A percentile compares a stretch with the other conserved stretches of the same genome.
phyloP scores from a whole-genome alignment of 108 stramenopile species.

The Fragilaria crotonensis region DNA sequence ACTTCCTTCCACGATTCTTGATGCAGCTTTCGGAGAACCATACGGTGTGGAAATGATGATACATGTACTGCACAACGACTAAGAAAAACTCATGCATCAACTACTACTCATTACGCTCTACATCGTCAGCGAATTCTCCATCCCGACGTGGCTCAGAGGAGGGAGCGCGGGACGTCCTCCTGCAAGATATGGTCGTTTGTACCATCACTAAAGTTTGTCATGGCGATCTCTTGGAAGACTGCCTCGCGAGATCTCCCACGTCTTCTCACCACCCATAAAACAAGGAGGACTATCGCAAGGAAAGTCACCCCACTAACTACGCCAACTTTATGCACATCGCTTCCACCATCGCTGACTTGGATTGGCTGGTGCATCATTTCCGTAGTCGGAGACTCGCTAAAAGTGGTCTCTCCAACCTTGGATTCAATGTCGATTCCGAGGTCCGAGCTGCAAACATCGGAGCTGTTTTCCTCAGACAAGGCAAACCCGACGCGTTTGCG shows the following conservation, averaged over 20 bases:
- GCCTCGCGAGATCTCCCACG: neutral
- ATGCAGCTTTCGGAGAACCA: too few relatives aligned
- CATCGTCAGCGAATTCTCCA: too few relatives aligned
- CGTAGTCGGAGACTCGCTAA: neutral
- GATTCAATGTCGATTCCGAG: constrained; percentile 14
- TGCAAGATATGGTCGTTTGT: neutral
- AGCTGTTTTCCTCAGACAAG: constrained; percentile 12
- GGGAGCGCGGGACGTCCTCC: neutral
- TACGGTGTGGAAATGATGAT: too few relatives aligned
- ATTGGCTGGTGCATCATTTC: neutral
- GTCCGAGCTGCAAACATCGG: constrained; percentile 22
- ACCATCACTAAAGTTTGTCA: neutral
- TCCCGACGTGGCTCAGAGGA: too few relatives aligned
- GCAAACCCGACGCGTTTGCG: constrained; percentile 87
- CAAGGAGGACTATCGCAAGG: neutral
- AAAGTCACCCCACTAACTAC: neutral
- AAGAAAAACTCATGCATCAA: too few relatives aligned
- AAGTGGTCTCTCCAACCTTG: neutral
- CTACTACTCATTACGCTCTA: too few relatives aligned
- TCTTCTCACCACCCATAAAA: neutral
- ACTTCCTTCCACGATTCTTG: too few relatives aligned
- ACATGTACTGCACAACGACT: too few relatives aligned
- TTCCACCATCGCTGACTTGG: neutral
- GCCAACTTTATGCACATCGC: neutral
- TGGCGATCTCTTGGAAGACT: neutral